phyloP scores from a whole-genome alignment of 192 early-diverging fungal genomes.

The Paraglomus brasilianum region DNA sequence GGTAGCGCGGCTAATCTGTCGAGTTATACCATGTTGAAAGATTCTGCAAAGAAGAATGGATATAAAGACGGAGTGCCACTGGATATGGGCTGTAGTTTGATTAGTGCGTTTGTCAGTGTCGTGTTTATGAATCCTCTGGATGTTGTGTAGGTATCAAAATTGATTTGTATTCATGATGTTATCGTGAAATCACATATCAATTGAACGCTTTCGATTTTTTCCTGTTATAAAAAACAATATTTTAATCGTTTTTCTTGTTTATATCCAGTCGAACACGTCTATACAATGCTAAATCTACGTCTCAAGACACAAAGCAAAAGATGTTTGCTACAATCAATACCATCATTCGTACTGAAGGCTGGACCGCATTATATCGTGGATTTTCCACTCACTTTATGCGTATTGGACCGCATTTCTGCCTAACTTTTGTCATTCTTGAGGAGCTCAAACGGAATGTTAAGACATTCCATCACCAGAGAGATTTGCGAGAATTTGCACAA shows the following conservation, averaged over 20 bases:
- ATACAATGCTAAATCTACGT: conserved; percentile 68
- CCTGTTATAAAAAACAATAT: background rate
- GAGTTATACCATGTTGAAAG: conserved; percentile 66
- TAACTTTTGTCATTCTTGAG: conserved; percentile 74
- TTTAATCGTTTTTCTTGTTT: too few relatives aligned
- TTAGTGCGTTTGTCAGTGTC: conserved; percentile 57
- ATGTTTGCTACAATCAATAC: conserved; percentile 47
- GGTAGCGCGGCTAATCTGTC: conserved; percentile 69
- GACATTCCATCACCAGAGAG: background rate
- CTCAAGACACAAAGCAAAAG: conserved; percentile 52
- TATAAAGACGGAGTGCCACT: conserved; percentile 62
- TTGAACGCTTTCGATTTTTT: background rate
- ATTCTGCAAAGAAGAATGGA: conserved; percentile 57
- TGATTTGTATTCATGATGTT: background rate
- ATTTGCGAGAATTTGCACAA: too few relatives aligned
- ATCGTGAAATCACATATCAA: background rate
- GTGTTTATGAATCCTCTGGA: conserved; percentile 52
- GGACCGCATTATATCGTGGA: conserved; percentile 68
- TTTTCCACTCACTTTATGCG: conserved; percentile 72
- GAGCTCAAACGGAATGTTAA: conserved; percentile 44
- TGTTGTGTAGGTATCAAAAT: conserved; percentile 42
- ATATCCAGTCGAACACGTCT: conserved; percentile 65
- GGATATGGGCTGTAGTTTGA: conserved; percentile 67
- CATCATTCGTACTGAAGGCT: conserved; percentile 60
- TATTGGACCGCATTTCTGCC: conserved; percentile 76